Evolutionary conservation across 2,329 filamentous ascomycete genomes (phyloP).

Genomic region (Hypomyces rosellus): DNA sequence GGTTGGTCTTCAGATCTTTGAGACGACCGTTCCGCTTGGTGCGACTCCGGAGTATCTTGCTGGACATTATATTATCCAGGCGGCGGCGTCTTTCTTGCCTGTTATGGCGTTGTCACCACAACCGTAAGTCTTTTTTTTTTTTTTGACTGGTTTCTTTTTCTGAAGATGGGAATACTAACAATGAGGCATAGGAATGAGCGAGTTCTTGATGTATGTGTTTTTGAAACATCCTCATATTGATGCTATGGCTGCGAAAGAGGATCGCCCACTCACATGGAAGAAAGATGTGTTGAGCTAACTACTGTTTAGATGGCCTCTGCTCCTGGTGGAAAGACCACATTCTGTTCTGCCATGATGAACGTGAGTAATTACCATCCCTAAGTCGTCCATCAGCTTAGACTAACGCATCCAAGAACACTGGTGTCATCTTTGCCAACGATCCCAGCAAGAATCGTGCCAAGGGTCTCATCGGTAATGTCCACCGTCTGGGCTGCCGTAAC

Average conservation of each 20-base stretch:
- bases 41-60: conserved; percentile 96
- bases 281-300: neutral
- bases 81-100: conserved; percentile 91
- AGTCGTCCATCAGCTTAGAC: conserved; percentile 48
- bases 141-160: neutral
- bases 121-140: conserved; percentile 26
- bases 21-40: conserved; percentile 76
- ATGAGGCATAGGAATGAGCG: conserved; percentile 62
- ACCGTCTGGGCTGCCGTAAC: conserved; percentile 89
- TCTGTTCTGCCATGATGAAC: conserved; percentile 60
- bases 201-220: conserved; percentile 58
- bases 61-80: conserved; percentile 96
- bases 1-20: conserved; percentile 93
- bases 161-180: neutral
- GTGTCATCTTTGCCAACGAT: conserved; percentile 94
- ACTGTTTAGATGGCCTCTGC: conserved; percentile 19
- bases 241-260: neutral
- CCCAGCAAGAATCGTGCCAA: conserved; percentile 88
- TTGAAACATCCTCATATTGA: neutral
- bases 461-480: conserved; percentile 96
- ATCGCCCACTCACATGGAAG: no score
- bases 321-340: conserved; percentile 23
- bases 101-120: conserved; percentile 97
- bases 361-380: conserved; percentile 49
- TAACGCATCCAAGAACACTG: conserved; percentile 71